phyloP scores from a whole-genome alignment of 2,329 filamentous ascomycete genomes.

The Pyrenochaeta sp. region DNA sequence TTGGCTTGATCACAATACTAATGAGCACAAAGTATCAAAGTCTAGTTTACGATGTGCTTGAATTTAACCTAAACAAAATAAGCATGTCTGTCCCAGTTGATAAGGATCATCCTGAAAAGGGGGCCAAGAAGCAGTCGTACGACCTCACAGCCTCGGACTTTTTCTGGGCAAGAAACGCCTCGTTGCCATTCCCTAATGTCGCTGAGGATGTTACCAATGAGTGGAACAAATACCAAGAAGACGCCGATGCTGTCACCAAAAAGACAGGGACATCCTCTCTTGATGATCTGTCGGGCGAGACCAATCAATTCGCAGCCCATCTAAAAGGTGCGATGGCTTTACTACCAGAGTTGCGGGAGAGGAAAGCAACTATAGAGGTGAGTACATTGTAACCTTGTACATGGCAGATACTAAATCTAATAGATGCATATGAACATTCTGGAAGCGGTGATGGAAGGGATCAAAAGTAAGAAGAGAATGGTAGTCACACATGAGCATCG shows the following conservation, averaged over 20 bases:
- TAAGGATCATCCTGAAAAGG: conserved; percentile 75
- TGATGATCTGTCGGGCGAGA: conserved; percentile 91
- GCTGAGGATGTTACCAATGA: conserved; percentile 96
- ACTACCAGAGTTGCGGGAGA: conserved; percentile 87
- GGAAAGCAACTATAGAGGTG: conserved; percentile 73
- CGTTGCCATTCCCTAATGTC: conserved; percentile 90
- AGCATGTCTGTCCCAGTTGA: conserved; percentile 86
- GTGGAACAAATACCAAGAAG: conserved; percentile 92
- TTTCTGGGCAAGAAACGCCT: conserved; percentile 94
- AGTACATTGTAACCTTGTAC: neutral
- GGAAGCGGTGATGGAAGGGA: conserved; percentile 78
- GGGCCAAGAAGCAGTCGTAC: conserved; percentile 84
- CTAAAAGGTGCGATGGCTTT: conserved; percentile 95
- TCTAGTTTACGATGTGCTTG: conserved; percentile 78
- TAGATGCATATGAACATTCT: conserved; percentile 98
- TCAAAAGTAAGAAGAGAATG: conserved; percentile 63
- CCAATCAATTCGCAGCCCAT: conserved; percentile 87
- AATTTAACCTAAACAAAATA: conserved; percentile 89
- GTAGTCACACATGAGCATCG: neutral
- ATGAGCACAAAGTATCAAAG: conserved; percentile 71
- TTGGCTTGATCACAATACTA: neutral
- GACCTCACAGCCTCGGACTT: conserved; percentile 91
- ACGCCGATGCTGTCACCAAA: conserved; percentile 90
- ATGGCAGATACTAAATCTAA: conserved; percentile 64
- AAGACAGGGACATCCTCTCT: conserved; percentile 93